Percentiles rank a stretch among this genome's conserved stretches.
Conservation (phyloP, 2,329 filamentous ascomycete species). For the Gliomastix tumulicola region DNA sequence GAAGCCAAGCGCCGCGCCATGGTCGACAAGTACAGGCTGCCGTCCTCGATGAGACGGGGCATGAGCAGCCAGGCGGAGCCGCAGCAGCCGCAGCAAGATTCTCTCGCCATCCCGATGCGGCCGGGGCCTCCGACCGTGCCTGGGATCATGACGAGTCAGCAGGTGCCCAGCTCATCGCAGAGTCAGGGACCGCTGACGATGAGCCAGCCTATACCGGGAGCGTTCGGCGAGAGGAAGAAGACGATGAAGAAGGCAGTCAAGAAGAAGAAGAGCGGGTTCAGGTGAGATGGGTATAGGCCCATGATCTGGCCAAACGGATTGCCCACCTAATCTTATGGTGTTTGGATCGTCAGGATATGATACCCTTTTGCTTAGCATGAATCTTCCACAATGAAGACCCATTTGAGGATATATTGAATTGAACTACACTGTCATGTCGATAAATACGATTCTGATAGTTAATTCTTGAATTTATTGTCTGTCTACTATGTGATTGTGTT, state of each 20-base stretch:
- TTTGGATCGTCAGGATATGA: too few relatives aligned
- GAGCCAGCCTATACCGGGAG: conserved; percentile 37
- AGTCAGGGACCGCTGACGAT: conserved; percentile 23
- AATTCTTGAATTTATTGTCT: too few relatives aligned
- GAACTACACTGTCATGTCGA: too few relatives aligned
- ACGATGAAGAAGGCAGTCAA: conserved; percentile 36
- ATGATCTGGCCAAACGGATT: too few relatives aligned
- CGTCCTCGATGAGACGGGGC: conserved; percentile 15
- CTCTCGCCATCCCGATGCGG: conserved; percentile 8
- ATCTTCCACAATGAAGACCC: too few relatives aligned
- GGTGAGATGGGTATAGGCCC: too few relatives aligned
- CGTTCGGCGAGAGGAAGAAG: conserved; percentile 35
- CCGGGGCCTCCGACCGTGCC: too few relatives aligned
- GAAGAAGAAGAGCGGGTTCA: conserved; percentile 33
- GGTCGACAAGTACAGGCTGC: conserved; percentile 23
- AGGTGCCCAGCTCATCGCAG: conserved; percentile 23
- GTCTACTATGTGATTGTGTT: too few relatives aligned
- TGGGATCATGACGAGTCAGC: conserved; percentile 28
- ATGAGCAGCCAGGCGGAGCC: conserved; percentile 5
- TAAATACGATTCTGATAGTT: too few relatives aligned
- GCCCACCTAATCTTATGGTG: too few relatives aligned
- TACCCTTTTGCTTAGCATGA: too few relatives aligned
- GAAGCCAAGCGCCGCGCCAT: conserved; percentile 23
- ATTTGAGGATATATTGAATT: too few relatives aligned
- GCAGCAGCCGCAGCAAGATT: conserved; percentile 4